Evolutionary conservation across 2,329 filamentous ascomycete species (phyloP).

Genomic region (Fusarium sp.): DNA sequence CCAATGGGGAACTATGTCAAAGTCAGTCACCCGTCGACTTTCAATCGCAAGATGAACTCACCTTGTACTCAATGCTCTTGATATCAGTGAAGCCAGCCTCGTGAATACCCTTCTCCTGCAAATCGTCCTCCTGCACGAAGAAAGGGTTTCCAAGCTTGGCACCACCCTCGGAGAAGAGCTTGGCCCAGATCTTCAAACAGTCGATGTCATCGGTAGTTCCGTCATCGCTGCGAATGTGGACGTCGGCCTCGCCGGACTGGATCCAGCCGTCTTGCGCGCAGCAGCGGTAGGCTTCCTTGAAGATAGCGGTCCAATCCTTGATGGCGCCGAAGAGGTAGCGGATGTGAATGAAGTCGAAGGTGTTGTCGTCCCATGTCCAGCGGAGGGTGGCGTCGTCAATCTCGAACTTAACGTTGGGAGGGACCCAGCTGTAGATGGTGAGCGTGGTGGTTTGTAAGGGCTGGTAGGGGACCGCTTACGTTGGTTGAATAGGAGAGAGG

Average conservation of each 20-base stretch:
- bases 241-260: constrained; percentile 38
- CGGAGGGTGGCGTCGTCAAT: constrained; percentile 40
- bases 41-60: background rate
- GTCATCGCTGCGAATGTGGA: constrained; percentile 41
- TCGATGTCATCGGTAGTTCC: constrained; percentile 36
- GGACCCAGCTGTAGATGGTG: constrained; percentile 24
- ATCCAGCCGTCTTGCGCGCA: constrained; percentile 39
- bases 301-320: constrained; percentile 29
- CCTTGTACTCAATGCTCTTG: constrained; percentile 40
- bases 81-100: constrained; percentile 42
- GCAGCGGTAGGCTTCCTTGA: constrained; percentile 38
- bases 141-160: constrained; percentile 28
- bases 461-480: background rate
- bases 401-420: constrained; percentile 43
- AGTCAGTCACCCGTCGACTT: background rate
- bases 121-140: constrained; percentile 28
- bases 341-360: constrained; percentile 43
- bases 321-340: constrained; percentile 45
- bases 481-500: constrained; percentile 43
- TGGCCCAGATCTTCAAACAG: constrained; percentile 28
- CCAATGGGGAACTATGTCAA: constrained; percentile 37
- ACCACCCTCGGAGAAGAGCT: constrained; percentile 38
- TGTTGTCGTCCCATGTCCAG: constrained; percentile 39
- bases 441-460: background rate
- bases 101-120: constrained; percentile 33